Conservation (phyloP, 1,284 basidiomycete genomes). For the Pholiota adiposa region DNA sequence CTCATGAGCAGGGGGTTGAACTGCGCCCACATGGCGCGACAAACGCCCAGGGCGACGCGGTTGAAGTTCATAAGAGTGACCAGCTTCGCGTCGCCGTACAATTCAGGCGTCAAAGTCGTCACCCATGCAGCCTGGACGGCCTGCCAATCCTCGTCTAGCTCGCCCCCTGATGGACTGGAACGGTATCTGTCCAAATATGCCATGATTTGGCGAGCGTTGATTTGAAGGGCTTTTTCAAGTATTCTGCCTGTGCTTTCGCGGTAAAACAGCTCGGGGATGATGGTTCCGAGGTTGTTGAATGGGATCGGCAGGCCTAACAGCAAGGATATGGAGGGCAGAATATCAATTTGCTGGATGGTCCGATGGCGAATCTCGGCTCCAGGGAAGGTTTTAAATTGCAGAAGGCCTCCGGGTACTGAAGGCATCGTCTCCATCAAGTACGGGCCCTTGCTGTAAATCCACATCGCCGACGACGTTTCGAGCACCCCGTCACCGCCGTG, state of each 20-base stretch:
- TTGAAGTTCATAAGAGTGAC: slow-evolving; percentile 58
- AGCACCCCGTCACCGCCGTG: slow-evolving; percentile 92
- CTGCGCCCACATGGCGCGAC: slow-evolving; percentile 92
- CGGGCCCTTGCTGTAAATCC: slow-evolving; percentile 86
- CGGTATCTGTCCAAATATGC: slow-evolving; percentile 82
- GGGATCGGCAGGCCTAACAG: slow-evolving; percentile 93
- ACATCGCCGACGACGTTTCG: slow-evolving; percentile 87
- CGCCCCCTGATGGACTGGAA: slow-evolving; percentile 66
- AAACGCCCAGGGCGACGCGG: slow-evolving; percentile 68
- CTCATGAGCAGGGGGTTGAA: slow-evolving; percentile 85
- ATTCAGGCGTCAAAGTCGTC: slow-evolving; percentile 26
- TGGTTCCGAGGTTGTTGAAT: slow-evolving; percentile 91
- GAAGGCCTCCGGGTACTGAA: slow-evolving; percentile 49
- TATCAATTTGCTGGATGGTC: slow-evolving; percentile 90
- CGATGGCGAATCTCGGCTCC: slow-evolving; percentile 60
- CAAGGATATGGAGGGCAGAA: slow-evolving; percentile 90
- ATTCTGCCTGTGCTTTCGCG: slow-evolving; percentile 33
- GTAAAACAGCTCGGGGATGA: slow-evolving; percentile 92
- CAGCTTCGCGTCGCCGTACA: slow-evolving; percentile 36
- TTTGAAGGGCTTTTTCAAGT: slow-evolving; percentile 61
- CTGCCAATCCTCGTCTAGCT: slow-evolving; percentile 69
- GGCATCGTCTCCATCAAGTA: slow-evolving; percentile 42
- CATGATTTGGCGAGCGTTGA: slow-evolving; percentile 82
- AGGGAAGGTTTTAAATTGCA: slow-evolving; percentile 66
- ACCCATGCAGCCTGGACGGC: slow-evolving; percentile 54